Evolutionary conservation across 345 rosid species (phyloP), one percentile per base, ranked within the genome.

Genomic region (Eucalyptus paniculata): DNA sequence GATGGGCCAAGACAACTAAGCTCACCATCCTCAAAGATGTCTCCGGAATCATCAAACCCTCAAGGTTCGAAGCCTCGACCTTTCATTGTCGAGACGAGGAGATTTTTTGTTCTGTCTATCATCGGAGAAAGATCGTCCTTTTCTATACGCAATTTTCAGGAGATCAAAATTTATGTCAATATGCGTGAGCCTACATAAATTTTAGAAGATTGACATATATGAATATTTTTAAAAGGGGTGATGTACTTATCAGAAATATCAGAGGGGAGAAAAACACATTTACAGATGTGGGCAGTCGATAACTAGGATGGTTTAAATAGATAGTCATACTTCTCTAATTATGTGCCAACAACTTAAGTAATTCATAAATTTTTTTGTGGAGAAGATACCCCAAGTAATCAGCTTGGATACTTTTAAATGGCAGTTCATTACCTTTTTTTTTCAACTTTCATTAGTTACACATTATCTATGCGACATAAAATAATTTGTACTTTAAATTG

Each of bases 21-120:
- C 94, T 96, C 89, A 97, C 97, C 4, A 96, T 97, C 58, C 96
- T 97, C 77, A 95, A 97, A 91, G 95, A 96, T 45, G 95, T 93
- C 23, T 94, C 98, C 3, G 99, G 99, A 4, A 89, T 93, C 37
- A 72, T 97, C 24, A 96, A 96, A 88, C 99, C 99, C 67, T 92
- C 96, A 2, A 95, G 97, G 98, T 95, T 42, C 17, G 19, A 51
- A 77, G 15, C 56, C 56, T 49, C 15, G 40, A 49, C 58, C 58
- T 86, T 50, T 42, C 5, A 18, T 85, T 30, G 15, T 34, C 15
- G 45, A 72, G 44, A 72, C 82, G 1, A 72, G 82, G 45, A 72
- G 45, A 72, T 37, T 37, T 72, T 72, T 37, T 37, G 42, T 37
- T 77, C 83, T 72, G 82, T 72, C 82, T 37, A 77, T 40, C 13